A percentile compares a stretch with the other conserved stretches of the same genome.
Evolutionary conservation across 345 rosid genomes (phyloP).

Genomic region (Eucalyptus lansdowneana): DNA sequence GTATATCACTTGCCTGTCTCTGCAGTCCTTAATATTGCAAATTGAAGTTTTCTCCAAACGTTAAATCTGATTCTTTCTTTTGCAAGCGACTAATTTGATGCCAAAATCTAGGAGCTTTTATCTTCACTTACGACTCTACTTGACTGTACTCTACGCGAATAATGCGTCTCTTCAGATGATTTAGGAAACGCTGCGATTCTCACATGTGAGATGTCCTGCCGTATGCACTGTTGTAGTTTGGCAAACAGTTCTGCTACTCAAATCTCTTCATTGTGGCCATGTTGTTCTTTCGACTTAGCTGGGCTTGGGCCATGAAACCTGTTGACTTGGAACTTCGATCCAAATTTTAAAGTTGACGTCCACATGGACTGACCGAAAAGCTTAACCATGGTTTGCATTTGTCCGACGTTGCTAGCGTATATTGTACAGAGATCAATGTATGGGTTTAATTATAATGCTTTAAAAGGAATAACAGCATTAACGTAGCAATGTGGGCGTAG

Average conservation of each 20-base stretch:
- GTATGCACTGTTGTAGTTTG: background rate
- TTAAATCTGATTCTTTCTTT: background rate
- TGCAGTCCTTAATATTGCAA: background rate
- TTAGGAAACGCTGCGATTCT: background rate
- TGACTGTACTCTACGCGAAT: background rate
- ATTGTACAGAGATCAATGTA: too few species aligned
- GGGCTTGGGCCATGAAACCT: background rate
- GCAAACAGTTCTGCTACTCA: background rate
- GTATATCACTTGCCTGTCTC: slow-evolving; percentile 46
- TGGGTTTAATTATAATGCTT: too few species aligned
- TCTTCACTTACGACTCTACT: background rate
- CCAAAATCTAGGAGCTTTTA: background rate
- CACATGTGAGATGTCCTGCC: background rate
- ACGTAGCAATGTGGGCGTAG: too few species aligned
- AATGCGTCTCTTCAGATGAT: background rate
- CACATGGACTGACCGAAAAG: too few species aligned
- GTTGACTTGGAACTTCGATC: too few species aligned
- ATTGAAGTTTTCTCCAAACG: background rate
- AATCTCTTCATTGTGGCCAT: background rate
- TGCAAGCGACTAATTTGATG: background rate
- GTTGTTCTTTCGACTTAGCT: background rate
- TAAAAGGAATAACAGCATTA: too few species aligned
- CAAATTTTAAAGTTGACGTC: too few species aligned
- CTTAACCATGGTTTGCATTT: too few species aligned
- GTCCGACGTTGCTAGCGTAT: too few species aligned